A percentile compares a stretch with the other conserved stretches of the same genome.
These are phyloP conservation scores for Erysimum cheiri DNA, from an alignment of 441 rosid species.

Conservation along the genomic window DNA sequence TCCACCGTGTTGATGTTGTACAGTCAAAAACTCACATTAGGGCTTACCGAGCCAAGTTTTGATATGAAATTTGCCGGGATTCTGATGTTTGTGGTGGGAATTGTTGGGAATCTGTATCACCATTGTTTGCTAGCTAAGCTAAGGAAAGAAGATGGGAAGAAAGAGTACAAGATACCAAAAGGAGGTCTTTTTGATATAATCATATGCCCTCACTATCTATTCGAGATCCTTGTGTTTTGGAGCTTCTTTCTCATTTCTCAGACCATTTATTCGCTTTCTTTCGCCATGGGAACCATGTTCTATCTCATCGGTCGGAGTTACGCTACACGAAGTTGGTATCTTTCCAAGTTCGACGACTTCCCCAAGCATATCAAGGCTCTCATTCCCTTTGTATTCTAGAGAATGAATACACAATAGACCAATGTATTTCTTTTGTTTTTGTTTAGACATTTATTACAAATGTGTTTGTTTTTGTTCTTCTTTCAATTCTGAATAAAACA, in stretches of 20 bases:
- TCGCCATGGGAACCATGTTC: slow-evolving; percentile 47
- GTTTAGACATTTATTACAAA: background rate
- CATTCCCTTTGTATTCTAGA: slow-evolving; percentile 62
- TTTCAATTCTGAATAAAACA: background rate
- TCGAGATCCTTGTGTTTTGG: slow-evolving; percentile 65
- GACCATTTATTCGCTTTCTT: slow-evolving; percentile 50
- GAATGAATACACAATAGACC: background rate
- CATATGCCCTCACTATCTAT: slow-evolving; percentile 78
- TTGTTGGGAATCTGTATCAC: slow-evolving; percentile 76
- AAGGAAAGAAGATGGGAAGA: slow-evolving; percentile 48
- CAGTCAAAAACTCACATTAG: slow-evolving; percentile 53
- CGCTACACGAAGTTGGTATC: slow-evolving; percentile 75
- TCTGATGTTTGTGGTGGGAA: slow-evolving; percentile 56
- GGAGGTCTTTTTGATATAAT: slow-evolving; percentile 68
- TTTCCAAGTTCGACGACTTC: slow-evolving; percentile 68
- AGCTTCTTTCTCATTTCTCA: slow-evolving; percentile 67
- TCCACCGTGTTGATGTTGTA: slow-evolving; percentile 55
- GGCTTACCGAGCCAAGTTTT: slow-evolving; percentile 49
- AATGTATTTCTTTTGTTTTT: background rate
- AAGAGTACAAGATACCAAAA: slow-evolving; percentile 67
- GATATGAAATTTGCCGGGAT: slow-evolving; percentile 57
- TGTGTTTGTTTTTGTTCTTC: background rate
- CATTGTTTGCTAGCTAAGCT: slow-evolving; percentile 67
- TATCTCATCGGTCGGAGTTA: slow-evolving; percentile 67
- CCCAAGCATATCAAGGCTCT: slow-evolving; percentile 59